Percentiles rank a stretch among this genome's conserved stretches.
phyloP scores from a whole-genome alignment of 2,329 filamentous ascomycete genomes.

The Fusarium sp. region DNA sequence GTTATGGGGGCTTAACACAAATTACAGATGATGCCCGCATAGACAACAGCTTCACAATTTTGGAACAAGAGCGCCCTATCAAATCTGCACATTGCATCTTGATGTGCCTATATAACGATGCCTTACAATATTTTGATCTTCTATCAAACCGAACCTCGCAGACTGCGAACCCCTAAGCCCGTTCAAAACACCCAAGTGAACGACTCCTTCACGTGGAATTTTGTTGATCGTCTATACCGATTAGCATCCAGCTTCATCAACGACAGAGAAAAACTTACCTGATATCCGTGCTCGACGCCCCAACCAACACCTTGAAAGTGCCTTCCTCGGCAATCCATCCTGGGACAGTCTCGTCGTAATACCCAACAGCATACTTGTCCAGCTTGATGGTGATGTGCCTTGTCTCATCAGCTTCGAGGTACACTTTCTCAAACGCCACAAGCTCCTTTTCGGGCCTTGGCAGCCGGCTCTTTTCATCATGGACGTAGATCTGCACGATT shows the following conservation, averaged over 20 bases:
- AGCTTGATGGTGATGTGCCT: constrained; percentile 60
- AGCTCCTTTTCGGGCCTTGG: constrained; percentile 77
- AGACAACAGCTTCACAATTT: neutral
- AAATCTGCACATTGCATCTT: neutral
- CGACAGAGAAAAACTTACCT: constrained; percentile 58
- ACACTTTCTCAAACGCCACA: constrained; percentile 75
- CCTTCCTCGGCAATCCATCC: constrained; percentile 77
- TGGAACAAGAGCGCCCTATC: neutral
- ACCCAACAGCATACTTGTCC: constrained; percentile 67
- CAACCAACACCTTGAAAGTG: constrained; percentile 69
- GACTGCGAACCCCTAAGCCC: accelerated
- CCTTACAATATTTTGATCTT: neutral
- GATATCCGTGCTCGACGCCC: constrained; percentile 72
- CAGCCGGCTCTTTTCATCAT: constrained; percentile 72
- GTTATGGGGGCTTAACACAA: neutral
- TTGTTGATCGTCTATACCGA: constrained; percentile 57
- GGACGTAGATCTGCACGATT: constrained; percentile 76
- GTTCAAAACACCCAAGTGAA: constrained; percentile 73
- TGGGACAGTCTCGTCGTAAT: constrained; percentile 70
- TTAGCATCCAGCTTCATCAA: constrained; percentile 3
- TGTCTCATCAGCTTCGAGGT: constrained; percentile 67
- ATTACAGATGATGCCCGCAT: neutral
- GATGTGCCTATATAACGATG: neutral
- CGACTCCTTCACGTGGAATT: constrained; percentile 71
- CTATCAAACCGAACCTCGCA: neutral